Conservation (phyloP, 208 protist species). For the Acanthamoeba culbertsoni region DNA sequence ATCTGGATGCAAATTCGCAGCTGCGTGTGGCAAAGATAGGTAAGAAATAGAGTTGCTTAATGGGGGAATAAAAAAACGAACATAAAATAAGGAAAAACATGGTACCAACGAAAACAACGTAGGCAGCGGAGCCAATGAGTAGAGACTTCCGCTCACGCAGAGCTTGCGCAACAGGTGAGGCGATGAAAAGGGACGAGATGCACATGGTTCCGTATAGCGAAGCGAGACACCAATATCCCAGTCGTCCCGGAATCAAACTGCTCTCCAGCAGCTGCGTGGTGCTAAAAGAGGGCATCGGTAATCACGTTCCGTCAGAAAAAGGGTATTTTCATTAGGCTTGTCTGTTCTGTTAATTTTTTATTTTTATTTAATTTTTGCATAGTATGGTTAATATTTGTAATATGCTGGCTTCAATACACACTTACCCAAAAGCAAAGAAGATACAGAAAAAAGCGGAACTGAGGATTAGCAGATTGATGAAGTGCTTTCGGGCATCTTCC, state of each 20-base stretch:
- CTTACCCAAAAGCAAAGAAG: slow-evolving; percentile 30
- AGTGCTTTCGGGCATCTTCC: neutral
- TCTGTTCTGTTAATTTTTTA: too few species aligned
- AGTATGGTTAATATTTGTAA: too few species aligned
- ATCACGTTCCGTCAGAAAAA: too few species aligned
- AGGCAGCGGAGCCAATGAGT: neutral
- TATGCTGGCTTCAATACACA: too few species aligned
- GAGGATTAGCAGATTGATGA: neutral
- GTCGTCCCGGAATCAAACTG: neutral
- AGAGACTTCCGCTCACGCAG: neutral
- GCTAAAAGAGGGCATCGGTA: neutral
- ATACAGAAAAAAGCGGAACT: neutral
- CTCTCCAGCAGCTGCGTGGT: neutral
- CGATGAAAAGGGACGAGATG: neutral
- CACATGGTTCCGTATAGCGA: slow-evolving; percentile 6
- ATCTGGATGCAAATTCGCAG: neutral
- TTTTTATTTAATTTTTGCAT: too few species aligned
- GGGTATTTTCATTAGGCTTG: too few species aligned
- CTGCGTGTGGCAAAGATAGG: neutral
- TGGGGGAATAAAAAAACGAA: too few species aligned
- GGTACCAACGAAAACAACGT: neutral
- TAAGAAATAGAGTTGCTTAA: neutral
- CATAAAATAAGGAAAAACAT: too few species aligned
- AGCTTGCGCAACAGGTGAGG: neutral
- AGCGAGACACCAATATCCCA: slow-evolving; percentile 34